These are phyloP conservation scores for Litchi chinensis DNA, from an alignment of 345 rosid genomes.

Conservation along the genomic window DNA sequence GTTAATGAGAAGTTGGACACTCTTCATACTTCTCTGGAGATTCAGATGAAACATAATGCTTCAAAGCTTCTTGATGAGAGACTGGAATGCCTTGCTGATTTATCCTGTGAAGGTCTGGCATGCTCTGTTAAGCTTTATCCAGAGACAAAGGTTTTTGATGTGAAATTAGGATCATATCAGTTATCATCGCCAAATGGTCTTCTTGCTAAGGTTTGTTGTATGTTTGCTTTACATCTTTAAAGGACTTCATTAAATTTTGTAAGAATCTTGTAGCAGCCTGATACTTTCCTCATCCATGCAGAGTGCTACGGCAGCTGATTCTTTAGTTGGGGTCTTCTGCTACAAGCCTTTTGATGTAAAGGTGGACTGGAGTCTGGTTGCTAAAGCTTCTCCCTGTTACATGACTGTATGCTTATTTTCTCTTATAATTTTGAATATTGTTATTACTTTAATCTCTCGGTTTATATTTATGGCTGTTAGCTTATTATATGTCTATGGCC, in stretches of 20 bases:
- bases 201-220: slow-evolving; percentile 77
- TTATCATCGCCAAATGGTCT: slow-evolving; percentile 93
- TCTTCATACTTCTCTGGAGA: slow-evolving; percentile 75
- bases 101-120: slow-evolving; percentile 81
- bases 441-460: neutral
- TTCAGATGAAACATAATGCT: slow-evolving; percentile 93
- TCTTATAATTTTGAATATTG: slow-evolving; percentile 11
- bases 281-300: slow-evolving; percentile 40
- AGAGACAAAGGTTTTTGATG: slow-evolving; percentile 80
- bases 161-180: slow-evolving; percentile 84
- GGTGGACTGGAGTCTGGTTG: slow-evolving; percentile 97
- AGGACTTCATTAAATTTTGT: slow-evolving; percentile 16
- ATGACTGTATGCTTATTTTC: slow-evolving; percentile 66
- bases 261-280: slow-evolving; percentile 23
- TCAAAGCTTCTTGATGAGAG: slow-evolving; percentile 78
- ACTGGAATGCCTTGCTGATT: slow-evolving; percentile 73
- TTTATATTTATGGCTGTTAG: slow-evolving; percentile 4
- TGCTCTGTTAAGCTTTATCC: slow-evolving; percentile 87
- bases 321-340: slow-evolving; percentile 79
- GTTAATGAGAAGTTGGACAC: slow-evolving; percentile 60
- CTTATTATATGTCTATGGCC: slow-evolving; percentile 35
- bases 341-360: slow-evolving; percentile 94
- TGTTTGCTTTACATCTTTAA: neutral
- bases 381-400: slow-evolving; percentile 97
- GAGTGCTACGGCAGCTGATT: slow-evolving; percentile 82